Evolutionary conservation across 495 filamentous ascomycete species (phyloP).

Genomic region (Amphirosellinia nigrospora): DNA sequence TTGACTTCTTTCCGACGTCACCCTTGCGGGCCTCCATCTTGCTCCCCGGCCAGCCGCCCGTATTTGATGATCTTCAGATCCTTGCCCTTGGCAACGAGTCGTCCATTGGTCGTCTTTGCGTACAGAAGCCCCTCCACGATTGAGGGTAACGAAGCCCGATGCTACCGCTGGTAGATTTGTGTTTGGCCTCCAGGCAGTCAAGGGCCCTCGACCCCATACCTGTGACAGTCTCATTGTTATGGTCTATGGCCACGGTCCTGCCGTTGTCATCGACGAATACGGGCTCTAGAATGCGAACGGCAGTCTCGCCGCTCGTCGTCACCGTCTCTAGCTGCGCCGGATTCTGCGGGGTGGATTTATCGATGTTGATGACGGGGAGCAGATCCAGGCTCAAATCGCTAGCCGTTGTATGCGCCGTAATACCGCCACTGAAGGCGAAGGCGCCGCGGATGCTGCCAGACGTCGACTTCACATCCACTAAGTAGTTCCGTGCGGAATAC

Average conservation of each 20-base stretch:
- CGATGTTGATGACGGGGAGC: conserved; percentile 43
- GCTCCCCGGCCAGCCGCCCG: conserved; percentile 40
- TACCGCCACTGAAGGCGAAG: conserved; percentile 38
- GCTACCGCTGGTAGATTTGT: conserved; percentile 44
- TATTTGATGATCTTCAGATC: conserved; percentile 42
- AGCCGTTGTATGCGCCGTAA: conserved; percentile 35
- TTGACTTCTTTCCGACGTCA: conserved; percentile 33
- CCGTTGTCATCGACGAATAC: conserved; percentile 37
- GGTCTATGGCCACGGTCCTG: neutral
- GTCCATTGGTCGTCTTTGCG: conserved; percentile 38
- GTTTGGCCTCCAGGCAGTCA: conserved; percentile 36
- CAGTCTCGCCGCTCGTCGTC: conserved; percentile 42
- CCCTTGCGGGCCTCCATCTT: conserved; percentile 48
- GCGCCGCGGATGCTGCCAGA: conserved; percentile 41
- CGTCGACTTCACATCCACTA: conserved; percentile 45
- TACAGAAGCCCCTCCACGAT: conserved; percentile 47
- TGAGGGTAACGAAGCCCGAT: conserved; percentile 43
- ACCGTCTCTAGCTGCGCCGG: conserved; percentile 34
- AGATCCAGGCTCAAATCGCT: conserved; percentile 40
- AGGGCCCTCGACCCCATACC: conserved; percentile 23
- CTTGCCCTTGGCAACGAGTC: conserved; percentile 38
- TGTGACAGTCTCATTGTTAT: neutral
- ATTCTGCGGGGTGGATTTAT: conserved; percentile 4
- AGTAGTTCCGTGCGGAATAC: conserved; percentile 51
- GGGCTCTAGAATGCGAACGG: conserved; percentile 43